Evolutionary conservation across 495 filamentous ascomycete species (phyloP).

Genomic region (Eremomyces bilateralis): DNA sequence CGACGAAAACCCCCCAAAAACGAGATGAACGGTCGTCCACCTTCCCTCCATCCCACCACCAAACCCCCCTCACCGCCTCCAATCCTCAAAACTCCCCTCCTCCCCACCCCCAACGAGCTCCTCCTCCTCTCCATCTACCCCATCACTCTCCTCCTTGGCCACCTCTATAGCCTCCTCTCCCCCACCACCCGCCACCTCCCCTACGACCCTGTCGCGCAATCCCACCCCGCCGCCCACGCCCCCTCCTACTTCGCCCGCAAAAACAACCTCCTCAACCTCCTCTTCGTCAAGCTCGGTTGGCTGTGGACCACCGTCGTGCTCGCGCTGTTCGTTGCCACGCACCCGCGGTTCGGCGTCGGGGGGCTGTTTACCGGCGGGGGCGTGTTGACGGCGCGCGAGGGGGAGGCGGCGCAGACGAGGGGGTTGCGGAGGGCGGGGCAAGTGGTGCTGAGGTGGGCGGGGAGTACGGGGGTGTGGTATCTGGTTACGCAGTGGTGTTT

Average conservation of each 20-base stretch:
- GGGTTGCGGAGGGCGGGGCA: constrained; percentile 12
- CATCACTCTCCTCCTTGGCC: constrained; percentile 50
- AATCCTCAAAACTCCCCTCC: constrained; percentile 19
- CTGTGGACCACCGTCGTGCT: constrained; percentile 64
- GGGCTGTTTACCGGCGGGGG: not conserved
- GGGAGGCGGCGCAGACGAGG: not conserved
- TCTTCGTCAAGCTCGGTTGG: constrained; percentile 93
- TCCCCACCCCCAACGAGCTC: constrained; percentile 40
- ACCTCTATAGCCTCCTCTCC: constrained; percentile 56
- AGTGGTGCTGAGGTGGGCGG: constrained; percentile 31
- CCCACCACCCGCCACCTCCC: constrained; percentile 38
- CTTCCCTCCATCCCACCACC: not conserved
- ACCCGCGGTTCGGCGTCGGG: constrained; percentile 25
- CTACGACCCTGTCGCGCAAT: constrained; percentile 32
- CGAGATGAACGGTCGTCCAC: not conserved
- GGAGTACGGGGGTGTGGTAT: constrained; percentile 73
- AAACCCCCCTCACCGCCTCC: not conserved
- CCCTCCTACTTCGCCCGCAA: constrained; percentile 88
- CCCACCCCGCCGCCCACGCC: constrained; percentile 34
- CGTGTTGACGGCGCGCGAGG: not conserved
- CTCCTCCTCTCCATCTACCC: constrained; percentile 51
- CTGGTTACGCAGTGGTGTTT: constrained; percentile 92
- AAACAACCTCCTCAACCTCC: constrained; percentile 67
- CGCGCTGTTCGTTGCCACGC: constrained; percentile 34
- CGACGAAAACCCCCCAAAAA: too few species aligned